A percentile compares a stretch with the other conserved stretches of the same genome.
Conservation (phyloP, 345 rosid genomes). For the Rhodamnia argentea region DNA sequence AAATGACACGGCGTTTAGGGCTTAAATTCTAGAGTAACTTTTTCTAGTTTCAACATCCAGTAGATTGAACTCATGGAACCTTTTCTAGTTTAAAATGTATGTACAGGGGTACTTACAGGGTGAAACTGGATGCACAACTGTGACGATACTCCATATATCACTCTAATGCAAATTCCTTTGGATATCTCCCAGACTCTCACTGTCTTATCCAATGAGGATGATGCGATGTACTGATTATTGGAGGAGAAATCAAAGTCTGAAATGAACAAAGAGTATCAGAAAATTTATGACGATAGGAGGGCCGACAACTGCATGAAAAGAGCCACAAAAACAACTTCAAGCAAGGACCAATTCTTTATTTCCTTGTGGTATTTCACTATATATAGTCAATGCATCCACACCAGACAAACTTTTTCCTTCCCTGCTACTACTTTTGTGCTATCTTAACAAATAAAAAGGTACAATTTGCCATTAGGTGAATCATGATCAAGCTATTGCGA, state of each 20-base stretch:
- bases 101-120: constrained; percentile 52
- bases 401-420: not conserved
- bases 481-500: not conserved
- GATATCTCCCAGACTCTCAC: constrained; percentile 96
- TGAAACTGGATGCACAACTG: constrained; percentile 93
- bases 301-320: not conserved
- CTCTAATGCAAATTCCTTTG: constrained; percentile 88
- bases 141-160: constrained; percentile 76
- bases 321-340: not conserved
- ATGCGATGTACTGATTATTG: constrained; percentile 91
- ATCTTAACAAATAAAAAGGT: not conserved
- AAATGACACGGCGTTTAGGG: not conserved
- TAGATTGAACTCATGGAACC: not conserved
- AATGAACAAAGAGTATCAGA: constrained; percentile 1
- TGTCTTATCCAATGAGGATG: constrained; percentile 89
- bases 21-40: not conserved
- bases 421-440: not conserved
- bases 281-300: not conserved
- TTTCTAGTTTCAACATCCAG: not conserved
- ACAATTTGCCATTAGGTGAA: not conserved
- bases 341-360: not conserved
- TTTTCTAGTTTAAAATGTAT: not conserved
- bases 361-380: not conserved
- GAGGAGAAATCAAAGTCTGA: constrained; percentile 99
- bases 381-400: not conserved